Percentiles rank a stretch among this genome's conserved stretches.
These are phyloP conservation scores for Penicillium chermesinum DNA, from an alignment of 495 filamentous ascomycete species.

Conservation along the genomic window DNA sequence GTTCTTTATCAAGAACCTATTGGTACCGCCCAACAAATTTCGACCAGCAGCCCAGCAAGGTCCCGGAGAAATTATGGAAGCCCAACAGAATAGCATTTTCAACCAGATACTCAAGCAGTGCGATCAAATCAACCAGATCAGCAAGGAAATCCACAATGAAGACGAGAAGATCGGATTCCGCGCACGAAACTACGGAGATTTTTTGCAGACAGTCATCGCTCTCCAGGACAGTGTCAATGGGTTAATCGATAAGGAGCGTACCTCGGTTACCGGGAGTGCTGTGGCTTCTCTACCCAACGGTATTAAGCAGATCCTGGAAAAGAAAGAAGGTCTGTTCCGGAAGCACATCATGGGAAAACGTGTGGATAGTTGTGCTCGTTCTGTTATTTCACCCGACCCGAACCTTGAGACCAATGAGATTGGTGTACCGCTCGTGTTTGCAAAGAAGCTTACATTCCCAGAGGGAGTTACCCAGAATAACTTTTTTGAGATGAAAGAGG, in stretches of 20 bases:
- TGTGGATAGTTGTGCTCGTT: slow-evolving; percentile 96
- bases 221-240: slow-evolving; percentile 90
- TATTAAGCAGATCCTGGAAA: slow-evolving; percentile 96
- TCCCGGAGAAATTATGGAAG: slow-evolving; percentile 72
- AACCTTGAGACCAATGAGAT: slow-evolving; percentile 99
- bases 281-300: slow-evolving; percentile 46
- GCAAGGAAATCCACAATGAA: slow-evolving; percentile 59
- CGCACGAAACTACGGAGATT: slow-evolving; percentile 51
- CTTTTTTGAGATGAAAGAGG: slow-evolving; percentile 88
- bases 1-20: slow-evolving; percentile 82
- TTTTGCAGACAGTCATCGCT: slow-evolving; percentile 66
- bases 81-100: slow-evolving; percentile 78
- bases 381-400: slow-evolving; percentile 96
- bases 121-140: slow-evolving; percentile 66
- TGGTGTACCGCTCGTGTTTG: slow-evolving; percentile 94
- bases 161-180: slow-evolving; percentile 35
- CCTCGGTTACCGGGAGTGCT: slow-evolving; percentile 68
- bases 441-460: slow-evolving; percentile 91
- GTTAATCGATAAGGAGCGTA: slow-evolving; percentile 80
- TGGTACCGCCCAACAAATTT: slow-evolving; percentile 89
- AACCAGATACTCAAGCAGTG: slow-evolving; percentile 70
- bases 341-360: slow-evolving; percentile 99
- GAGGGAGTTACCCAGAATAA: slow-evolving; percentile 97
- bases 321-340: slow-evolving; percentile 96
- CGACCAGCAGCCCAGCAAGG: slow-evolving; percentile 83